Conservation (phyloP, 139 green algal genomes). For the Zygnema cylindricum region DNA sequence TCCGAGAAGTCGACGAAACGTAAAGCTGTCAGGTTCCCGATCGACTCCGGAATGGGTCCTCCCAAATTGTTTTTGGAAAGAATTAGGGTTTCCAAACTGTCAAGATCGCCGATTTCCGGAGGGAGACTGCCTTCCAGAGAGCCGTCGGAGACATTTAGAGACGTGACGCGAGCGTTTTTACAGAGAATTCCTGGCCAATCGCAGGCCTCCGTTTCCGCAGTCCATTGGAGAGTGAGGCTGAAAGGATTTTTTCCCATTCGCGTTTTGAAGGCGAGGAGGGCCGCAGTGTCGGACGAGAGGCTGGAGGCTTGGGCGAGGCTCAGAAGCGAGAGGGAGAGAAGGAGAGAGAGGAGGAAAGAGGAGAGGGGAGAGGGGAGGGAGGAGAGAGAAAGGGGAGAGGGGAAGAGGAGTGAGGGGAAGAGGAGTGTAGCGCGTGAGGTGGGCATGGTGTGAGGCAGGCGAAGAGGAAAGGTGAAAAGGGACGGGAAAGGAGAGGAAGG, state of each 20-base stretch:
- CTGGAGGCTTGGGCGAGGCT: neutral
- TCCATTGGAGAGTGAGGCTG: too few relatives aligned
- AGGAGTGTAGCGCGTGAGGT: neutral
- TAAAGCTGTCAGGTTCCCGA: conserved; percentile 3
- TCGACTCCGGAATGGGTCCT: too few relatives aligned
- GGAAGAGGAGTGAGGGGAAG: too few relatives aligned
- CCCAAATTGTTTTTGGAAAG: neutral
- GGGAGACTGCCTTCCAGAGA: neutral
- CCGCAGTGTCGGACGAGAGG: too few relatives aligned
- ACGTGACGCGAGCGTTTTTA: neutral
- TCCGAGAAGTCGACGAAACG: neutral
- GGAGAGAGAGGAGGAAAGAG: neutral
- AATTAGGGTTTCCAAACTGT: neutral
- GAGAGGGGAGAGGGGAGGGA: neutral
- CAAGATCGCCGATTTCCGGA: neutral
- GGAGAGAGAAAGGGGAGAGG: conserved; percentile 10
- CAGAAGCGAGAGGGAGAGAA: neutral
- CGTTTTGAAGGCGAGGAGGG: too few relatives aligned
- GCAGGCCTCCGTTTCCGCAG: too few relatives aligned
- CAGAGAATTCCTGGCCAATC: too few relatives aligned
- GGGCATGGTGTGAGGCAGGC: neutral
- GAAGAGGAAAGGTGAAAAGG: too few relatives aligned
- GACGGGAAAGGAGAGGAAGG: too few relatives aligned
- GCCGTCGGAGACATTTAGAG: neutral
- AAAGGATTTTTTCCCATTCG: too few relatives aligned